phyloP scores from a whole-genome alignment of 805 yeast species.

The Hermanozyma aechmeae region DNA sequence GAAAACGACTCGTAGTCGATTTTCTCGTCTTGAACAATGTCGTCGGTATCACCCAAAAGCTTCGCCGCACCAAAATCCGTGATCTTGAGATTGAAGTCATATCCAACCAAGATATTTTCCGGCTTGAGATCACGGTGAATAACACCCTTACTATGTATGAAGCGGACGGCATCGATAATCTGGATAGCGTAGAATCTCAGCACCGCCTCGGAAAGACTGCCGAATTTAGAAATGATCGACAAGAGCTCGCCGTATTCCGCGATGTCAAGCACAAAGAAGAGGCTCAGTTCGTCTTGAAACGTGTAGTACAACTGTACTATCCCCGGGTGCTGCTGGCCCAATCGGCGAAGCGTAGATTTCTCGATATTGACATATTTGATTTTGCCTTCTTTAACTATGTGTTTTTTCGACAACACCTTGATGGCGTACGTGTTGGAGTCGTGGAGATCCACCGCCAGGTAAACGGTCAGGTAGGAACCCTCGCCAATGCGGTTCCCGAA shows the following conservation, averaged over 20 bases:
- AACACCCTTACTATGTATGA: constrained; percentile 82
- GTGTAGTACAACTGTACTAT: constrained; percentile 87
- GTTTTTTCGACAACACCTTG: constrained; percentile 83
- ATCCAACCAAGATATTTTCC: constrained; percentile 79
- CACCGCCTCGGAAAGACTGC: constrained; percentile 67
- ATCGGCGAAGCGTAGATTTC: constrained; percentile 75
- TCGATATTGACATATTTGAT: constrained; percentile 95
- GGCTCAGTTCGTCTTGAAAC: constrained; percentile 81
- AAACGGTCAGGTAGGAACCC: constrained; percentile 93
- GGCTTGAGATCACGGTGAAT: constrained; percentile 94
- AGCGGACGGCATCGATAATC: constrained; percentile 81
- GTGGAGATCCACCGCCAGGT: constrained; percentile 70
- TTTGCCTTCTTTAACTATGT: constrained; percentile 89
- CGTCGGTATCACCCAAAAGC: constrained; percentile 35
- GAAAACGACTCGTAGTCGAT: constrained; percentile 21
- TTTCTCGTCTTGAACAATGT: constrained; percentile 17
- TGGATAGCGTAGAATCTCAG: constrained; percentile 78
- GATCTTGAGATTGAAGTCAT: constrained; percentile 79
- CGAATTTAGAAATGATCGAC: constrained; percentile 65
- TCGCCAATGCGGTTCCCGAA: constrained; percentile 88
- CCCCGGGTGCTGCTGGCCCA: constrained; percentile 88
- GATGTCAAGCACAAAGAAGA: constrained; percentile 87
- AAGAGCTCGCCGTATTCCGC: constrained; percentile 94
- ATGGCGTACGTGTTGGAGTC: constrained; percentile 77
- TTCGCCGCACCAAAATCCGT: constrained; percentile 99